Percentiles rank a stretch among this genome's conserved stretches.
Conservation (phyloP, 208 protist species). For the Lotmaria passim region DNA sequence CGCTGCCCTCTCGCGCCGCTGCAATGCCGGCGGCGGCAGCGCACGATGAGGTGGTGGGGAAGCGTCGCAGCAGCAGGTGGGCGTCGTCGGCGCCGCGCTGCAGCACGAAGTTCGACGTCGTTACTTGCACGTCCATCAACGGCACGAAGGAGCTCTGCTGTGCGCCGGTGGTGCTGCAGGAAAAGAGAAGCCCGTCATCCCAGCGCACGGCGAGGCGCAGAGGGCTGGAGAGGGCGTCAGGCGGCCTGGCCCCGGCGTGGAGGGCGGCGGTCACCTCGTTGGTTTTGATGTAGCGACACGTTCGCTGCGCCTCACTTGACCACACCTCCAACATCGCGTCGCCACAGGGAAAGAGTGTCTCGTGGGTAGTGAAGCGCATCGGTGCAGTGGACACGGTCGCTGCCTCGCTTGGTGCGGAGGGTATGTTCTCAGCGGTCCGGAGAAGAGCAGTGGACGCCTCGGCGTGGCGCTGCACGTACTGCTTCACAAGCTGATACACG, state of each 20-base stretch:
- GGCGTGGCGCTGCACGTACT: constrained; percentile 23
- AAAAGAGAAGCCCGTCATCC: constrained; percentile 76
- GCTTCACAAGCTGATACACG: constrained; percentile 16
- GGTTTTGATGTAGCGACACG: constrained; percentile 73
- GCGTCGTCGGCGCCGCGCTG: constrained; percentile 20
- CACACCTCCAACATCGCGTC: constrained; percentile 79
- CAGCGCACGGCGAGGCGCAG: constrained; percentile 57
- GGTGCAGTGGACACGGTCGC: constrained; percentile 1
- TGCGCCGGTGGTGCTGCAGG: constrained; percentile 36
- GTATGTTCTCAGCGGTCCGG: neutral
- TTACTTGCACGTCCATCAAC: constrained; percentile 20
- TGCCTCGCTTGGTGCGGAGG: neutral
- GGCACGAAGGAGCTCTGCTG: constrained; percentile 11
- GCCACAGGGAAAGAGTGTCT: constrained; percentile 33
- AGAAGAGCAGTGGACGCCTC: constrained; percentile 24
- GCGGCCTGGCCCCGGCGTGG: constrained; percentile 35
- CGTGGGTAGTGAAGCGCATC: constrained; percentile 36
- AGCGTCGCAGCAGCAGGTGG: constrained; percentile 21
- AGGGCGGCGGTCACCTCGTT: constrained; percentile 72
- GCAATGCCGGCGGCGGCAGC: constrained; percentile 11
- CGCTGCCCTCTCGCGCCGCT: constrained; percentile 18
- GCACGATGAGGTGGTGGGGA: constrained; percentile 31
- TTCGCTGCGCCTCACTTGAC: constrained; percentile 52
- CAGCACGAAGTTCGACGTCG: constrained; percentile 24
- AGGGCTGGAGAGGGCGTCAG: neutral